phyloP scores from a whole-genome alignment of 2,329 filamentous ascomycete genomes.

The Fusarium annulatum region DNA sequence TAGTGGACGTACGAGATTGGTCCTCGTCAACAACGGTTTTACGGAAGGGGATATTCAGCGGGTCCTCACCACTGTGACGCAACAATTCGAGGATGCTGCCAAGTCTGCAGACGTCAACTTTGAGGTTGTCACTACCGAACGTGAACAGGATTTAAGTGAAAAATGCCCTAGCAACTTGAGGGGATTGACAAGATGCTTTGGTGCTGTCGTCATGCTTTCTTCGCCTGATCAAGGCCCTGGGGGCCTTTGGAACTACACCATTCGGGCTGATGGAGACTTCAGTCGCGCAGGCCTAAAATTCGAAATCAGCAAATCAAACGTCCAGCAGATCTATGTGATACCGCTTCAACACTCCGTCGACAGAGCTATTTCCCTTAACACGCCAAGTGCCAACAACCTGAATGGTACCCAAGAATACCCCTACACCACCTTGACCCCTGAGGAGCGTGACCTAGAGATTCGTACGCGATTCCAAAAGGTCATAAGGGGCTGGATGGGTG shows the following conservation, averaged over 20 bases:
- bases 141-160: slow-evolving; percentile 67
- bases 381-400: slow-evolving; percentile 54
- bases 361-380: slow-evolving; percentile 71
- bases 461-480: slow-evolving; percentile 75
- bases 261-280: slow-evolving; percentile 79
- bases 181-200: slow-evolving; percentile 78
- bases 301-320: slow-evolving; percentile 74
- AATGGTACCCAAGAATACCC: slow-evolving; percentile 70
- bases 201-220: slow-evolving; percentile 78
- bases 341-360: slow-evolving; percentile 86
- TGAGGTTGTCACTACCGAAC: slow-evolving; percentile 63
- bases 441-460: slow-evolving; percentile 74
- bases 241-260: slow-evolving; percentile 85
- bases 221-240: slow-evolving; percentile 77
- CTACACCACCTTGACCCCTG: slow-evolving; percentile 77
- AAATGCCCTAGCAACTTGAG: slow-evolving; percentile 72
- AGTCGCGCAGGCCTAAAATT: slow-evolving; percentile 67
- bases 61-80: slow-evolving; percentile 73
- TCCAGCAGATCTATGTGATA: slow-evolving; percentile 79
- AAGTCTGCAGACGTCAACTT: slow-evolving; percentile 67
- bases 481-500: slow-evolving; percentile 79
- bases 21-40: slow-evolving; percentile 81
- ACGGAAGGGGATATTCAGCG: slow-evolving; percentile 76
- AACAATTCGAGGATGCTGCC: slow-evolving; percentile 63
- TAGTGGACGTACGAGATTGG: slow-evolving; percentile 73